Conservation (phyloP, 2,329 filamentous ascomycete species). For the Hypoxylon sp. region DNA sequence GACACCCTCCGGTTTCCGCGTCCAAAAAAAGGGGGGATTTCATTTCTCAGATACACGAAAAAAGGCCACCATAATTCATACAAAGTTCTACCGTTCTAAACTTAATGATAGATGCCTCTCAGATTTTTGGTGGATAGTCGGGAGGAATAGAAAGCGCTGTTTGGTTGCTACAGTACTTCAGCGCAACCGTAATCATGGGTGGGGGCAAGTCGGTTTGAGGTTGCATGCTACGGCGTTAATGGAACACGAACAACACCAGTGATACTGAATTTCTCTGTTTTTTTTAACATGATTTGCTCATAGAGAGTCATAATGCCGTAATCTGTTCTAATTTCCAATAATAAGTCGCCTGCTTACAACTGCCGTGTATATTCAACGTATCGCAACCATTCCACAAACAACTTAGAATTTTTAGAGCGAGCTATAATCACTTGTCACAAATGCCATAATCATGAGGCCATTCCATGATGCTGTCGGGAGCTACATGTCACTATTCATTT, state of each 20-base stretch:
- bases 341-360: slow-evolving; percentile 8
- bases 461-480: slow-evolving; percentile 4
- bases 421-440: slow-evolving; percentile 18
- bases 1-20: slow-evolving; percentile 10
- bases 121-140: slow-evolving; percentile 28
- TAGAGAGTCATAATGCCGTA: slow-evolving; percentile 38
- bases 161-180: slow-evolving; percentile 28
- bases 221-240: slow-evolving; percentile 39
- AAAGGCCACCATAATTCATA: slow-evolving; percentile 22
- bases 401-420: slow-evolving; percentile 4
- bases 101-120: slow-evolving; percentile 36
- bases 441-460: slow-evolving; percentile 7
- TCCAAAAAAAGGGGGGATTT: slow-evolving; percentile 20
- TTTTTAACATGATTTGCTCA: slow-evolving; percentile 37
- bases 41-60: slow-evolving; percentile 27
- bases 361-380: slow-evolving; percentile 12
- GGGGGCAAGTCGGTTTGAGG: slow-evolving; percentile 32
- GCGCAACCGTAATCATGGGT: slow-evolving; percentile 30
- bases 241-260: slow-evolving; percentile 35
- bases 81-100: slow-evolving; percentile 21
- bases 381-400: slow-evolving; percentile 5
- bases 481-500: slow-evolving; percentile 6
- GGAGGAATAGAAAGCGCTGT: slow-evolving; percentile 31
- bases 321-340: slow-evolving; percentile 28
- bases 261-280: slow-evolving; percentile 27